A percentile compares a stretch with the other conserved stretches of the same genome.
phyloP scores from a whole-genome alignment of 2,329 filamentous ascomycete species.

The Penicillium sp. region DNA sequence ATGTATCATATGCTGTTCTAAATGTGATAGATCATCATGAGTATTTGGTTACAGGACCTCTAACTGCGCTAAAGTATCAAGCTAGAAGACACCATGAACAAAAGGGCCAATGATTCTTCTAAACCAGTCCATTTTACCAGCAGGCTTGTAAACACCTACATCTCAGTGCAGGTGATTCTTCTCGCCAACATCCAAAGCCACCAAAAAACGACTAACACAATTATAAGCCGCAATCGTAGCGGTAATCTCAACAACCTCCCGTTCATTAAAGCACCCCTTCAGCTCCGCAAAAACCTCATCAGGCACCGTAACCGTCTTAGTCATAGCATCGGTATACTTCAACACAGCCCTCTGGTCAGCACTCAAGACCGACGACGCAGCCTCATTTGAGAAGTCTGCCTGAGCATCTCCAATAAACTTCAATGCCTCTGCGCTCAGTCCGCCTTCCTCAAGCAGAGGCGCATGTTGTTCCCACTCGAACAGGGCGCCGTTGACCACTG shows the following conservation, averaged over 20 bases:
- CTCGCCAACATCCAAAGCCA: constrained; percentile 67
- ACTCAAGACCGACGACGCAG: constrained; percentile 43
- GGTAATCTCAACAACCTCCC: constrained; percentile 77
- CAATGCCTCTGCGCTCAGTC: constrained; percentile 52
- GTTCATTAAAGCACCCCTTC: constrained; percentile 61
- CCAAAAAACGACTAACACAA: constrained; percentile 78
- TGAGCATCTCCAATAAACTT: constrained; percentile 34
- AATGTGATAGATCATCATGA: background rate
- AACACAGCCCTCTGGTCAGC: constrained; percentile 67
- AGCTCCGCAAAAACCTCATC: constrained; percentile 67
- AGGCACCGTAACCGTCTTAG: constrained; percentile 65
- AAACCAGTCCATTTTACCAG: background rate
- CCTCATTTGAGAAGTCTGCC: constrained; percentile 28
- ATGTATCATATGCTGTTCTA: background rate
- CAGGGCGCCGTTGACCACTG: constrained; percentile 75
- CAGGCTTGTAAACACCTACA: background rate
- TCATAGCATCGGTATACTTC: constrained; percentile 80
- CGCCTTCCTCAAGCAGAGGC: constrained; percentile 63
- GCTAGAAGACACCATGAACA: background rate
- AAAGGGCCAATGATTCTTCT: background rate
- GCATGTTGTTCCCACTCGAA: constrained; percentile 83
- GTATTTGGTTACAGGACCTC: background rate
- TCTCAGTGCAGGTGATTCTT: constrained; percentile 31
- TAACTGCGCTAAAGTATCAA: background rate
- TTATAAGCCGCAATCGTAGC: constrained; percentile 79